Base-by-base conservation (phyloP, 495 filamentous ascomycete species). In the Immersiella caudata region DNA sequence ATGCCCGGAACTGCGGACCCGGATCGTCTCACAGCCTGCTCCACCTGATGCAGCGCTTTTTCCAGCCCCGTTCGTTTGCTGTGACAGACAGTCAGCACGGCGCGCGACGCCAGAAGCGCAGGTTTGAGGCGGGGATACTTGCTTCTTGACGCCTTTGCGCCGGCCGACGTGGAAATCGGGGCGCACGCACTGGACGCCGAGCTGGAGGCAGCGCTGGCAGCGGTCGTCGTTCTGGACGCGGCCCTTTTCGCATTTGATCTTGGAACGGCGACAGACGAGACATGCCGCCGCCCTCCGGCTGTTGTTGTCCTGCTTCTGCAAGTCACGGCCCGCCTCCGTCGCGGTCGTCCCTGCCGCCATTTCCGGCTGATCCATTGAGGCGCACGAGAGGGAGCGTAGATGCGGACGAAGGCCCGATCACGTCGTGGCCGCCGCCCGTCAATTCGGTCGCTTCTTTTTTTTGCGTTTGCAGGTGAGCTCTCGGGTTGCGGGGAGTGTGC, bases 71-170 rank as follows among this genome's bases (percentile, higher is more conserved):
- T 90, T 26, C 89, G 87, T 74, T 92, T 92, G 74, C 89, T 91
- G 68, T 11, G 61, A 18, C n/a, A 20, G 24, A 11, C 22, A 66
- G 63, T 65, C 52, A 65, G 63, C 52, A 55, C 24, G 40, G 21
- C 58, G 21, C n/a, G 35, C 24, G 24, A 58, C 20, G 49, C 20
- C 50, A 36, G 22, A 24, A 50, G 60, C 25, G 22, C 65, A 24
- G n/a, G n/a, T 5, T 24, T 24, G 18, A 8, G 56, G 25, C 24
- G 56, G 26, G 56, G 27, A 58, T 40, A 75, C 85, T 80, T 74
- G 88, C 89, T 92, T 92, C 73, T 91, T 90, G 52, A 91, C 88
- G 3, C 90, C 90, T 74, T 91, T 91, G 66, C 90, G 88, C 64
- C 90, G 80, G 9, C 90, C 90, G 11, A 91, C 82, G 58, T 89